Base-by-base conservation (phyloP, 805 yeast species). In the Ogataea paradorogensis region DNA sequence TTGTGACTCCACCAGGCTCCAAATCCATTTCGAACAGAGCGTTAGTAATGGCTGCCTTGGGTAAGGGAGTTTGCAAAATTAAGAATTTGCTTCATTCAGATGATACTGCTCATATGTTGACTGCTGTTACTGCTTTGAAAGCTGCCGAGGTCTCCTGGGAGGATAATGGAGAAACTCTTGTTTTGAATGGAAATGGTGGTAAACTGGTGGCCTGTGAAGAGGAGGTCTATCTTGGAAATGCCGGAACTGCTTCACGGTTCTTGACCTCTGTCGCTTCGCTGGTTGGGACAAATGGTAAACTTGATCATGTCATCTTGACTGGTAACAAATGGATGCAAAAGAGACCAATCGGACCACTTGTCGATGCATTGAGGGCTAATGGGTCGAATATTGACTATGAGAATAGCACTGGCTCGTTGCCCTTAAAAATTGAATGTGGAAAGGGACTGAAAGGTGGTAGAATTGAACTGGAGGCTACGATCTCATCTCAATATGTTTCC, bases 291-390 rank as follows among this genome's bases (percentile, higher is more conserved):
- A 56, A 73, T 11, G 56, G 60, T 3, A 59, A 53, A 5, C 38
- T 56, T 4, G 67, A 72, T 24, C 56, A 69, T 43, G 79, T 89
- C 21, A 67, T 79, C 6, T 71, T 93, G 47, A 93, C 98, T 1
- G 99, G 99, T 51, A 93, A 93, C 63, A 83, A 86, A 35, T 78
- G 99, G 64, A 93, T 93, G 99, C 95, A 90, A 63, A 95, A 90
- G 63, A 76, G 99, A 54, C 99, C 99, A 14, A 87, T 88, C 53
- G 98, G 96, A 23, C 96, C 98, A 2, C 73, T 93, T 41, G 96
- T 93, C 9, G 96, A 89, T 53, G 95, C 99, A 4, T 70, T 93
- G 50, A 73, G 83, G 40, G 64, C 75, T 8, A 91, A 90, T 53
- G 98, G 98, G 27, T 78, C 89, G 3, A 57, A 67, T 9, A 76